These are phyloP conservation scores for Suillus luteus DNA, from an alignment of 768 basidiomycete species.

Conservation along the genomic window DNA sequence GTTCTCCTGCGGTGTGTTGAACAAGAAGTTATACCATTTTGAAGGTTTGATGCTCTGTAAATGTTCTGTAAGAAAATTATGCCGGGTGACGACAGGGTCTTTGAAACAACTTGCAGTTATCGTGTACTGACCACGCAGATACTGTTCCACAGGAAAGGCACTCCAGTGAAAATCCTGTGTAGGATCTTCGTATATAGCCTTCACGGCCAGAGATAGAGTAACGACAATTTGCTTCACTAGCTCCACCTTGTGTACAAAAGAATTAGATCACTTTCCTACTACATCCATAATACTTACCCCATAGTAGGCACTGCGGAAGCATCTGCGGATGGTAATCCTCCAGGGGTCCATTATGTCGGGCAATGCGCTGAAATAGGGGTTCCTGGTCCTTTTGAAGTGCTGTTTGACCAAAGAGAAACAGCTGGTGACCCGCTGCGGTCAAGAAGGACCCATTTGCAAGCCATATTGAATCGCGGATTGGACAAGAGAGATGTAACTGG, in stretches of 20 bases:
- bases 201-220: conserved; percentile 51
- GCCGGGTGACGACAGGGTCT: neutral
- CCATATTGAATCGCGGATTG: conserved; percentile 92
- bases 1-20: conserved; percentile 43
- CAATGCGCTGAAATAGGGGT: conserved; percentile 77
- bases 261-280: neutral
- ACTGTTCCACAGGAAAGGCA: conserved; percentile 56
- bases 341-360: conserved; percentile 81
- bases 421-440: conserved; percentile 79
- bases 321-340: conserved; percentile 94
- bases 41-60: conserved; percentile 20
- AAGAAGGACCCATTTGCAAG: conserved; percentile 80
- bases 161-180: conserved; percentile 39
- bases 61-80: neutral
- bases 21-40: conserved; percentile 55
- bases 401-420: conserved; percentile 73
- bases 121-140: conserved; percentile 24
- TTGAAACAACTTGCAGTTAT: conserved; percentile 19
- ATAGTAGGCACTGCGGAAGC: conserved; percentile 86
- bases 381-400: conserved; percentile 22
- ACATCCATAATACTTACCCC: conserved; percentile 59
- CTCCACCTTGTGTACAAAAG: conserved; percentile 70
- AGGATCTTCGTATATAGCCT: conserved; percentile 7
- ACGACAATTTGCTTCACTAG: conserved; percentile 82
- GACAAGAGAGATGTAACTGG: conserved; percentile 72